A percentile compares a stretch with the other conserved stretches of the same genome.
These are phyloP conservation scores for Neopestalotiopsis clavispora DNA, from an alignment of 2,329 filamentous ascomycete genomes.

Conservation along the genomic window DNA sequence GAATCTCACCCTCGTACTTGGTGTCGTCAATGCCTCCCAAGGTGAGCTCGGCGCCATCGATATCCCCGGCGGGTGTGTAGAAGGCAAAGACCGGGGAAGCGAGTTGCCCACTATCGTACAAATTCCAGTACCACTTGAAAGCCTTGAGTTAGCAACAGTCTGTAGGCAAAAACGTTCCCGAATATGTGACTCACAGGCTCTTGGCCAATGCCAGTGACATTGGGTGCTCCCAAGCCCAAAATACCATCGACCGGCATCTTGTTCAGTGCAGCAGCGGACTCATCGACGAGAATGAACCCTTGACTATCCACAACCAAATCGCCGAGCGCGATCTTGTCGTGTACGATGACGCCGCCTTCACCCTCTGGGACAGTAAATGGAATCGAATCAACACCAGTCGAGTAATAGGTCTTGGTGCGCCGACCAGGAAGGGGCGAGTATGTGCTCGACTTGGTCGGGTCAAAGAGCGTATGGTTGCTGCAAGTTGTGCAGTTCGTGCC, in stretches of 20 bases:
- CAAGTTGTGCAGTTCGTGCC: slow-evolving; percentile 35
- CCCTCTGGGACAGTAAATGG: slow-evolving; percentile 28
- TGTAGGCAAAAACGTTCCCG: no score
- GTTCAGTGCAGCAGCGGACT: slow-evolving; percentile 32
- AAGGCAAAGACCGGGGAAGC: slow-evolving; percentile 34
- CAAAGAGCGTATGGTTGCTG: slow-evolving; percentile 29
- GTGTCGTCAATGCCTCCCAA: slow-evolving; percentile 37
- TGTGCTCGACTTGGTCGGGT: slow-evolving; percentile 33
- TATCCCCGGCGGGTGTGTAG: slow-evolving; percentile 29
- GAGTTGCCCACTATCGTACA: slow-evolving; percentile 31
- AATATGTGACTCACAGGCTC: slow-evolving; percentile 7
- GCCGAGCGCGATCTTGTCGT: slow-evolving; percentile 35
- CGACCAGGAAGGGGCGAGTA: slow-evolving; percentile 30
- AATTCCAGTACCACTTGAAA: slow-evolving; percentile 32
- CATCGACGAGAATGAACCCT: slow-evolving; percentile 36
- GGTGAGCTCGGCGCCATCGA: slow-evolving; percentile 33
- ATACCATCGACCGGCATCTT: slow-evolving; percentile 37
- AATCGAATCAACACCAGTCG: slow-evolving; percentile 34
- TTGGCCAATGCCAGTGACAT: slow-evolving; percentile 15
- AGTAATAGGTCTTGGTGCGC: slow-evolving; percentile 25
- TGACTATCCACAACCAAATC: slow-evolving; percentile 28
- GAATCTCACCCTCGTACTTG: slow-evolving; percentile 34
- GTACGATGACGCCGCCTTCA: slow-evolving; percentile 31
- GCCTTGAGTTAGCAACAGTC: neutral
- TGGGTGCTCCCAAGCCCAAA: slow-evolving; percentile 33